These are phyloP conservation scores for Linnemannia hyalina DNA, from an alignment of 192 early-diverging fungal genomes.

Conservation along the genomic window DNA sequence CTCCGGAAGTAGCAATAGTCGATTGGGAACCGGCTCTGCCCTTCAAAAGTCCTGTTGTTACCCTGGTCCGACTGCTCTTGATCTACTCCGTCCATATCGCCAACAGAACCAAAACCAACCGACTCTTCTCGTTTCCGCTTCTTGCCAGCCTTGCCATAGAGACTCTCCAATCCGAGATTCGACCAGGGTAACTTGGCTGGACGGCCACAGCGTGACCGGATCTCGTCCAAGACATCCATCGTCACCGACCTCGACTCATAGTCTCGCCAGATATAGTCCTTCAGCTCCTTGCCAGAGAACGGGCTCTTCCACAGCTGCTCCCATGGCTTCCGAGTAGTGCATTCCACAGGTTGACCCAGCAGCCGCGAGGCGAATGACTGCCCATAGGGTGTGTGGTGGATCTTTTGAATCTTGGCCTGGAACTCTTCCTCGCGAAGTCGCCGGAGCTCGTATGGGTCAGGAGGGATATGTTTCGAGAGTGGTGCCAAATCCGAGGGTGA, in stretches of 20 bases:
- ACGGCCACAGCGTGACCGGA: constrained; percentile 54
- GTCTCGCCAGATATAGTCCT: constrained; percentile 88
- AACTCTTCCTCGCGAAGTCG: constrained; percentile 42
- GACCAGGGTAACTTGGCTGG: constrained; percentile 35
- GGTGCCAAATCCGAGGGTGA: constrained; percentile 32
- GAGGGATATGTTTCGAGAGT: constrained; percentile 38
- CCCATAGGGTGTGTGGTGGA: constrained; percentile 70
- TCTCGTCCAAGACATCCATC: constrained; percentile 62
- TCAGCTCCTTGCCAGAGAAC: constrained; percentile 79
- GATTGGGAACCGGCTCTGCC: constrained; percentile 63
- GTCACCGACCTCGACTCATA: constrained; percentile 64
- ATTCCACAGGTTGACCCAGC: constrained; percentile 69
- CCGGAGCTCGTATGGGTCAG: constrained; percentile 43
- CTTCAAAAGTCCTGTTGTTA: constrained; percentile 4
- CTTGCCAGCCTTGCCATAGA: constrained; percentile 15
- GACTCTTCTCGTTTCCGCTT: constrained; percentile 36
- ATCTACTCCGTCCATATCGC: constrained; percentile 6
- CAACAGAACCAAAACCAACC: neutral
- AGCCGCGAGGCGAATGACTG: constrained; percentile 85
- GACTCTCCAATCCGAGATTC: neutral
- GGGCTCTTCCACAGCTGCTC: constrained; percentile 70
- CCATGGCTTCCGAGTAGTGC: constrained; percentile 67
- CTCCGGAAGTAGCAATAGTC: constrained; percentile 85
- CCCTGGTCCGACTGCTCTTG: constrained; percentile 8
- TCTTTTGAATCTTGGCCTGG: constrained; percentile 47